Base-by-base conservation (phyloP, 2,329 filamentous ascomycete species). In the Teratosphaeria viscida region DNA sequence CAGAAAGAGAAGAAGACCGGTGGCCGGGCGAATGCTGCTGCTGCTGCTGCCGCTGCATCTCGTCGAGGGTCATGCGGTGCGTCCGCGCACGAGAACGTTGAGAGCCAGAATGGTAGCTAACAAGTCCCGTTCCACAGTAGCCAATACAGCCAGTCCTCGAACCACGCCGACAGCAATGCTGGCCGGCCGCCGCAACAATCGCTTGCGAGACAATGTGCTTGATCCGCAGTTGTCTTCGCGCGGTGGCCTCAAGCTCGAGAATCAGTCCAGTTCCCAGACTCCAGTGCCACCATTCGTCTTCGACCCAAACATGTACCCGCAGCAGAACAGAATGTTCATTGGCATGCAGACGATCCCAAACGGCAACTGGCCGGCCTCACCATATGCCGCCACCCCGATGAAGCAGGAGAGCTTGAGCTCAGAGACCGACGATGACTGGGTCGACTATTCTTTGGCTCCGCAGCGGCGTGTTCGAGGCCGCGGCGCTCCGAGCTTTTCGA, bases 1-100 rank as follows among this genome's bases (percentile, higher is more conserved):
- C 81, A 85, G 60, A 95, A 94, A 72, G 86, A 91, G 68, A 79
- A 81, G 69, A 90, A 68, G 63, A 59, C 59, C 16, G 63, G 58
- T 8, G 55, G 34, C 26, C 32, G 55, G n/a, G 14, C 27, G 14
- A 59, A 57, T 27, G 35, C 53, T 26, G 27, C 54, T 26, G 39
- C 57, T 26, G 37, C 37, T 39, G 55, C 54, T 52, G 49, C 47
- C 23, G 23, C 23, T 16, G 37, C 54, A 19, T 57, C 65, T 39
- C 62, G 67, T 32, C 59, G 63, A 34, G 58, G 57, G 43, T 61
- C 64, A n/a, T 60, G 52, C 49, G 57, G 63, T 63, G 47, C 64
- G 61, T 63, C 61, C 23, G 59, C 29, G 29, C 29, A 34, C 52
- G 43, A 57, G 49, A 26, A 56, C 52, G 49, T 35, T 52, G 23